phyloP scores from a whole-genome alignment of 2,329 filamentous ascomycete species.

The Didymosphaeria variabile region DNA sequence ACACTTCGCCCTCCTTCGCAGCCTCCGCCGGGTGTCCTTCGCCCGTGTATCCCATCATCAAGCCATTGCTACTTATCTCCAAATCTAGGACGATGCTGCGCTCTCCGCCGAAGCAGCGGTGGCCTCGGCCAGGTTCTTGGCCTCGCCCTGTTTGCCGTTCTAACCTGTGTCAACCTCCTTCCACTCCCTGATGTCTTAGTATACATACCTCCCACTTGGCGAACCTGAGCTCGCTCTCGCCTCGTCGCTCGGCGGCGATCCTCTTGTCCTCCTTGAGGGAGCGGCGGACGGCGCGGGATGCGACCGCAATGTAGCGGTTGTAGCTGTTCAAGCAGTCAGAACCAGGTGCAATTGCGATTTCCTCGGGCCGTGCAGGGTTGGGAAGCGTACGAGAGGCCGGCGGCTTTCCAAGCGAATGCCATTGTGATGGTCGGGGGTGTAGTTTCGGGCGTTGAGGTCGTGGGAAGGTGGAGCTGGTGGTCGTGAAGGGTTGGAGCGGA shows the following conservation, averaged over 20 bases:
- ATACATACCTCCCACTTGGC: conserved; percentile 92
- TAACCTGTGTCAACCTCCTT: conserved; percentile 54
- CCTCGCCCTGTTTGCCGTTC: conserved; percentile 96
- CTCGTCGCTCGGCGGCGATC: conserved; percentile 85
- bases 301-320: conserved; percentile 99
- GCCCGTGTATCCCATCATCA: conserved; percentile 13
- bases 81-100: conserved; percentile 51
- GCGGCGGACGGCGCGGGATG: conserved; percentile 92
- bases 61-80: neutral
- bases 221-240: conserved; percentile 88
- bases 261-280: conserved; percentile 96
- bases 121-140: conserved; percentile 72
- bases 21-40: conserved; percentile 12
- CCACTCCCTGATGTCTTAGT: conserved; percentile 24
- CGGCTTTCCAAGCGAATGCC: conserved; percentile 98
- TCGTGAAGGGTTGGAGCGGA: conserved; percentile 36
- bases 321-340: conserved; percentile 70
- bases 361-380: conserved; percentile 23
- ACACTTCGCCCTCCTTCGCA: conserved; percentile 34
- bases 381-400: conserved; percentile 86
- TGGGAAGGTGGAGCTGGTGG: conserved; percentile 33
- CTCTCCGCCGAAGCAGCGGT: conserved; percentile 60
- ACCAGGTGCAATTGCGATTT: conserved; percentile 40
- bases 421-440: conserved; percentile 69
- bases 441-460: conserved; percentile 33